Conservation (phyloP, 2,329 filamentous ascomycete species). For the Penicillium thymicola region DNA sequence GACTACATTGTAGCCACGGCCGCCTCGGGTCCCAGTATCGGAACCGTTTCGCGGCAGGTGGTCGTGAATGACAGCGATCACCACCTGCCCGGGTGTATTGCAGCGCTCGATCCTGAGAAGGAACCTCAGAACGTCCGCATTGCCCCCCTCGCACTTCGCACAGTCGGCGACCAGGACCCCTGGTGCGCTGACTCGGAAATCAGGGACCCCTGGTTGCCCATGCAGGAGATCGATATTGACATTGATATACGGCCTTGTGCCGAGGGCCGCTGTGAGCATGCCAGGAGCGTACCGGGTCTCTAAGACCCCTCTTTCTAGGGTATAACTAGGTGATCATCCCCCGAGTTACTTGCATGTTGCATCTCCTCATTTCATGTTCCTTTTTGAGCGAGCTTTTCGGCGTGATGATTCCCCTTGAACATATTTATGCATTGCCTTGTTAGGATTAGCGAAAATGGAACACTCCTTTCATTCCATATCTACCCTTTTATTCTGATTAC, state of each 20-base stretch:
- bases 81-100: slow-evolving; percentile 6
- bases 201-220: slow-evolving; percentile 38
- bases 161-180: slow-evolving; percentile 19
- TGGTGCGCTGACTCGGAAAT: slow-evolving; percentile 13
- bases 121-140: slow-evolving; percentile 9
- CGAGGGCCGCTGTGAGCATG: slow-evolving; percentile 34
- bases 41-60: slow-evolving; percentile 2
- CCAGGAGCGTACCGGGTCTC: background rate
- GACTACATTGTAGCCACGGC: slow-evolving; percentile 60
- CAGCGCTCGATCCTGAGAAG: background rate
- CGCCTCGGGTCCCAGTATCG: slow-evolving; percentile 14
- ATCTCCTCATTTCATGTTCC: background rate
- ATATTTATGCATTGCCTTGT: background rate
- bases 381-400: background rate
- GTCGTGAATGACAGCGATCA: slow-evolving; percentile 4
- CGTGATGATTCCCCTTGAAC: background rate
- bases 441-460: background rate
- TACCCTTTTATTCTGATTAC: background rate
- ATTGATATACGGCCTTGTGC: slow-evolving; percentile 45
- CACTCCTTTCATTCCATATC: background rate
- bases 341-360: background rate
- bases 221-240: slow-evolving; percentile 48
- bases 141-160: slow-evolving; percentile 8
- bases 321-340: background rate
- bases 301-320: background rate